Conservation (phyloP, 306 rosid species). For the Rosa persica region DNA sequence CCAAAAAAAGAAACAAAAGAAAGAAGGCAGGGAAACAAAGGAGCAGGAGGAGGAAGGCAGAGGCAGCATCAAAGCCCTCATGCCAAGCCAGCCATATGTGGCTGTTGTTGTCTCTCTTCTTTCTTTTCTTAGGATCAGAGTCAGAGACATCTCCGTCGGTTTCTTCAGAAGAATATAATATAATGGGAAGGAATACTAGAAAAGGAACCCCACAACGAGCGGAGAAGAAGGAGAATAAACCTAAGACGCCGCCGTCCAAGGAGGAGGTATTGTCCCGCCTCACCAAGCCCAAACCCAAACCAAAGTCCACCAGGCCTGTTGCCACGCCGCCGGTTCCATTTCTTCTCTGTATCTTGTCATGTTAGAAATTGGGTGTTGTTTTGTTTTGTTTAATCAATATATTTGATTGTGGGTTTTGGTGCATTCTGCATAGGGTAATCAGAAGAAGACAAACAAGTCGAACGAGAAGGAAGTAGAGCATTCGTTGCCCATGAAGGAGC, state of each 20-base stretch:
- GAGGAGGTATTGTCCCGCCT: too few species aligned
- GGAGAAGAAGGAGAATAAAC: background rate
- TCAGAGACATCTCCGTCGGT: background rate
- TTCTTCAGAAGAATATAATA: background rate
- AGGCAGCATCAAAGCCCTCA: background rate
- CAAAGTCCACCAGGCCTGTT: constrained; percentile 28
- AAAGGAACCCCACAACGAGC: background rate
- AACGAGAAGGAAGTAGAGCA: constrained; percentile 40
- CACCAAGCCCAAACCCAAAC: constrained; percentile 18
- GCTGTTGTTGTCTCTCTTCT: constrained; percentile 7
- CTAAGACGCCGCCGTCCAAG: constrained; percentile 3
- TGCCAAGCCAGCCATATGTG: constrained; percentile 8
- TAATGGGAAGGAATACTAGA: constrained; percentile 22
- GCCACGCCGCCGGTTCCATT: constrained; percentile 15
- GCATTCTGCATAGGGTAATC: constrained; percentile 46
- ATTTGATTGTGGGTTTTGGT: constrained; percentile 20
- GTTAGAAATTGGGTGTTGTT: background rate
- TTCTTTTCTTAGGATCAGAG: background rate
- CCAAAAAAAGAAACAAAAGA: background rate
- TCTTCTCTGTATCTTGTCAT: background rate
- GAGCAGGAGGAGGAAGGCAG: background rate
- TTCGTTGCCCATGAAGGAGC: constrained; percentile 35
- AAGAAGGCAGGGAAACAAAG: constrained; percentile 1
- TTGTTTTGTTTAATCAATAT: background rate
- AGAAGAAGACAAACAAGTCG: constrained; percentile 38